Evolutionary conservation across 176 grass and related monocot genomes (phyloP), one percentile per base, ranked within the genome.

Genomic region (Aegilops sharonensis): DNA sequence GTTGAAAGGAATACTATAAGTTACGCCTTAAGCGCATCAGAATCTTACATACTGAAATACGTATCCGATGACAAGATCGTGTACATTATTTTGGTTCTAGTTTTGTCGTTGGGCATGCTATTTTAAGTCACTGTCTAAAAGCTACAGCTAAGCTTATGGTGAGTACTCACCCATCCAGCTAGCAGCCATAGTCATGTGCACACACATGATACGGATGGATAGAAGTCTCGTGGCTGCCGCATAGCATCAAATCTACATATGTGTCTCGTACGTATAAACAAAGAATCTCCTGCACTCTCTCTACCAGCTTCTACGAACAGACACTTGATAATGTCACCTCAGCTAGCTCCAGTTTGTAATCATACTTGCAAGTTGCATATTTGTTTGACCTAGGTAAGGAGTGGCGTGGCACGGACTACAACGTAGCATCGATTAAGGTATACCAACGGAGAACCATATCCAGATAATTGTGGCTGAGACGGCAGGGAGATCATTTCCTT

Each of bases 381-480:
- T 57, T 62, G 27, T 75, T 60, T 32, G 29, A 66, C 60, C 72
- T 85, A 52, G 15, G 48, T 52, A 67, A 79, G 75, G 27, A 57
- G 73, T 34, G 65, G 43, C 11, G 61, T 39, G 64, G 64, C 75
- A 79, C 76, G 34, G 34, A 71, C 76, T 62, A 85, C 30, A 9
- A 85, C 20, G n/a, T 24, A 9, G 82, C 20, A 64, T 76, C 50
- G 14, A 73, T 10, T 37, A 79, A 24, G 76, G 52, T 20, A 56
- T 20, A 8, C 17, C 2, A 56, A 20, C 52, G 6, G 18, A 57
- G 72, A 83, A 62, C 61, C 4, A 69, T 6, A 21, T 61, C 59
- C 21, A 23, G n/a, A 62, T 62, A 62, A 23, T 2, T 62, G n/a
- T 62, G 59, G 59, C 20, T 62, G 8, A 21, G 21, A 61, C 59